These are phyloP conservation scores for Proliferodiscus dingleyae DNA, from an alignment of 2,329 filamentous ascomycete species.

Conservation along the genomic window DNA sequence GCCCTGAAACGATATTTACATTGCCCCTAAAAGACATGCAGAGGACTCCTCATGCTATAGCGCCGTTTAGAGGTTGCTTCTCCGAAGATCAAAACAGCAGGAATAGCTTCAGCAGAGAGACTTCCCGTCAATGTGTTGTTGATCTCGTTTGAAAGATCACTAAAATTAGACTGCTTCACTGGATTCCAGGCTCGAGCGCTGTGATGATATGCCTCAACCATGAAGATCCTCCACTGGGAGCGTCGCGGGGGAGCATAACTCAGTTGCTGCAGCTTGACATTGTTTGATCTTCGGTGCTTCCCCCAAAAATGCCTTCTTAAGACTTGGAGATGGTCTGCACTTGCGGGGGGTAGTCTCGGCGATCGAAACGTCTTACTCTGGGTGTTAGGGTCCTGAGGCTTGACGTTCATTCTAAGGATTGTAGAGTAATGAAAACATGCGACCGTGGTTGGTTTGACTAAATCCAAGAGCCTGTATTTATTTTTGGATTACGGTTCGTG, in stretches of 20 bases:
- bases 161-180: neutral
- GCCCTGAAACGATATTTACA: slow-evolving; percentile 1
- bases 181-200: no score
- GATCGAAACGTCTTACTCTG: neutral
- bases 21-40: neutral
- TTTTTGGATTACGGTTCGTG: neutral
- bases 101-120: neutral
- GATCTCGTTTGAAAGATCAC: neutral
- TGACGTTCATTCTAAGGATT: neutral
- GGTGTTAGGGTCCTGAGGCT: no score
- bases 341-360: neutral
- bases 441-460: neutral
- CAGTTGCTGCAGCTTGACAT: neutral
- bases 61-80: neutral
- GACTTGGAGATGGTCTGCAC: neutral
- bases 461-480: neutral
- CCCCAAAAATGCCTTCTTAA: neutral
- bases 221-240: no score
- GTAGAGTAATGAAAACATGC: neutral
- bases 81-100: neutral
- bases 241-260: no score
- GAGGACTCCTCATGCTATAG: neutral
- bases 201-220: neutral
- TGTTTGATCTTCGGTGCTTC: neutral
- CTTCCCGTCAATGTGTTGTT: neutral